These are phyloP conservation scores for Vitis hybrid DNA, from an alignment of 177 flowering plant genomes.

Conservation along the genomic window DNA sequence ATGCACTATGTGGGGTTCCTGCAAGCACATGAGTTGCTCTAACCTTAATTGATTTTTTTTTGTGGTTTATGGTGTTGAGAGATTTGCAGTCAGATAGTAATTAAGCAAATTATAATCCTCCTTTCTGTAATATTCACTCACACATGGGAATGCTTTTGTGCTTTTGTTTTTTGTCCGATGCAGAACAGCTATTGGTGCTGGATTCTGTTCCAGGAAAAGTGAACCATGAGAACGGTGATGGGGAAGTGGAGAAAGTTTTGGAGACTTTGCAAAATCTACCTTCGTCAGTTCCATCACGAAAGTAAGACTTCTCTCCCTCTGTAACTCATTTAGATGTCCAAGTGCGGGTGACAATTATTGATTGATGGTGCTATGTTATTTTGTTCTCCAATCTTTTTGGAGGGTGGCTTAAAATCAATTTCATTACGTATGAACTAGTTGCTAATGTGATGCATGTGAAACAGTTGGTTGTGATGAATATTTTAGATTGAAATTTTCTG, in stretches of 20 bases:
- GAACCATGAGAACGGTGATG: constrained; percentile 46
- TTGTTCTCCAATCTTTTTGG: not conserved
- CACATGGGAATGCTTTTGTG: not conserved
- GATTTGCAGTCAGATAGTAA: no score
- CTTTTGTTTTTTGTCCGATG: constrained; percentile 33
- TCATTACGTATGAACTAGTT: not conserved
- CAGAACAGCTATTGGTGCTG: constrained; percentile 96
- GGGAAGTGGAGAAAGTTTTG: constrained; percentile 88
- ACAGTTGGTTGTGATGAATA: no score
- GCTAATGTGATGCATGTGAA: no score
- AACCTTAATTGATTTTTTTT: no score
- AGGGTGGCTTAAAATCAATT: not conserved
- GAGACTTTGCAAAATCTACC: constrained; percentile 77
- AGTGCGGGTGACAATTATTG: not conserved
- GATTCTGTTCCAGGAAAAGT: constrained; percentile 94
- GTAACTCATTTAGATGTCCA: not conserved
- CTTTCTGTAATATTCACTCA: not conserved
- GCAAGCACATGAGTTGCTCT: no score
- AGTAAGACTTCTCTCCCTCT: constrained; percentile 38
- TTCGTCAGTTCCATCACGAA: constrained; percentile 67
- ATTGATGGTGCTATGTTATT: not conserved
- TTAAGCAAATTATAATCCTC: no score
- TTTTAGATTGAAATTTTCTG: no score
- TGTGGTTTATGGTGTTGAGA: no score
- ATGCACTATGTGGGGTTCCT: no score